Conservation (phyloP, 2,329 filamentous ascomycete species). For the Beauveria sp. region DNA sequence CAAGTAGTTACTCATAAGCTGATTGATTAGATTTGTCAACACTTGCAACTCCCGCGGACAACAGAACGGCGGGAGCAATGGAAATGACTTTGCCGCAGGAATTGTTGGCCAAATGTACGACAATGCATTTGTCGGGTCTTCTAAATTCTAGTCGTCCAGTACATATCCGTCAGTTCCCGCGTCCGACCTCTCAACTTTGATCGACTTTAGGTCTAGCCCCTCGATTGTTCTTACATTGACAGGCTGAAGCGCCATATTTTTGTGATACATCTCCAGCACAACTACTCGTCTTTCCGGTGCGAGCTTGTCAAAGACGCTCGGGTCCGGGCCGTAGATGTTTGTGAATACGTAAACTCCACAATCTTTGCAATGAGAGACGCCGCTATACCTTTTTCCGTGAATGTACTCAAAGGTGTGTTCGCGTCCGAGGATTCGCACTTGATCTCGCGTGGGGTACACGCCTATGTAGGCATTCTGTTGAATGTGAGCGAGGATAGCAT, state of each 20-base stretch:
- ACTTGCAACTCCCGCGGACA: too few species aligned
- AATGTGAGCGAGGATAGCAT: too few species aligned
- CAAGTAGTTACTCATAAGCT: too few species aligned
- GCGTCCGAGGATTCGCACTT: constrained; percentile 20
- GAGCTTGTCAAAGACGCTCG: constrained; percentile 21
- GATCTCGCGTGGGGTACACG: constrained; percentile 20
- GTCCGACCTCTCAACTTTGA: neutral
- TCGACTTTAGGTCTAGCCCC: constrained; percentile 11
- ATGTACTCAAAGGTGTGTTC: constrained; percentile 22
- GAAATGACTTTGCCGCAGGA: too few species aligned
- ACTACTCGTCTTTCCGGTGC: constrained; percentile 18
- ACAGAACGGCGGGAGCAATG: too few species aligned
- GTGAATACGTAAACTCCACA: constrained; percentile 24
- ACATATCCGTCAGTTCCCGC: neutral
- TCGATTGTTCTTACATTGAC: constrained; percentile 21
- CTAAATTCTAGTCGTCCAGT: neutral
- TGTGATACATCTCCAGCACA: constrained; percentile 16
- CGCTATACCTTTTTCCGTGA: constrained; percentile 16
- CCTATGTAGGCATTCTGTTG: constrained; percentile 21
- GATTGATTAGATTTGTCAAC: too few species aligned
- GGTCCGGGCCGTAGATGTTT: constrained; percentile 23
- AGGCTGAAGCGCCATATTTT: constrained; percentile 20
- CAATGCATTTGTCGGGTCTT: too few species aligned
- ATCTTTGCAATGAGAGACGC: constrained; percentile 18
- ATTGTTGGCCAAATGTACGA: too few species aligned